Evolutionary conservation across 2,329 filamentous ascomycete genomes (phyloP).

Genomic region (Penicillium sp.): DNA sequence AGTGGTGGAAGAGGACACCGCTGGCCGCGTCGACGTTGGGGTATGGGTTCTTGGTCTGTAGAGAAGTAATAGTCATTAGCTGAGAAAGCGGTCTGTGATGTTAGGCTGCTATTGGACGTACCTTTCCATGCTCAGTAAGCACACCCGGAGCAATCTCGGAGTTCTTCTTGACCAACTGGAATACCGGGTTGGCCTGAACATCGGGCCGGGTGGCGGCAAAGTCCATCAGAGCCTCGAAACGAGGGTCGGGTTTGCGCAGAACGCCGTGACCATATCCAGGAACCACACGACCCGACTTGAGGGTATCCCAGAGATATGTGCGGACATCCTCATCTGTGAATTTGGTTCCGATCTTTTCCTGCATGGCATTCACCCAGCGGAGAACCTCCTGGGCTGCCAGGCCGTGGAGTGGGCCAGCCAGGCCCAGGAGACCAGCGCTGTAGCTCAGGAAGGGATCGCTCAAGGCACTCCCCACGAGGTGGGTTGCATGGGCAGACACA

Average conservation of each 20-base stretch:
- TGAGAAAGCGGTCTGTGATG: neutral
- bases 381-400: constrained; percentile 94
- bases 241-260: constrained; percentile 89
- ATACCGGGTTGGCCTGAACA: constrained; percentile 79
- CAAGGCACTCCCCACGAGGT: constrained; percentile 87
- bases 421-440: constrained; percentile 86
- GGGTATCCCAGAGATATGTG: constrained; percentile 82
- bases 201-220: constrained; percentile 78
- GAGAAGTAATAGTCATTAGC: constrained; percentile 3
- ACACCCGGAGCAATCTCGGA: constrained; percentile 83
- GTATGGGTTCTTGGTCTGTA: constrained; percentile 82
- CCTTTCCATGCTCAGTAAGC: constrained; percentile 86
- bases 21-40: constrained; percentile 93
- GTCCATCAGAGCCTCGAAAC: constrained; percentile 93
- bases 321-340: constrained; percentile 76
- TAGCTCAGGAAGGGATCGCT: constrained; percentile 94
- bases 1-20: constrained; percentile 94
- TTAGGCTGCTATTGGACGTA: constrained; percentile 23
- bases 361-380: constrained; percentile 94
- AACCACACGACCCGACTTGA: constrained; percentile 88
- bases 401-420: constrained; percentile 86
- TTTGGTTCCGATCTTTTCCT: constrained; percentile 67
- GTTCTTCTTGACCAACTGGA: constrained; percentile 89
- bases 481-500: constrained; percentile 88
- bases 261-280: constrained; percentile 94